These are phyloP conservation scores for Alternaria angustiovoidea DNA, from an alignment of 2,329 filamentous ascomycete genomes.

Conservation along the genomic window DNA sequence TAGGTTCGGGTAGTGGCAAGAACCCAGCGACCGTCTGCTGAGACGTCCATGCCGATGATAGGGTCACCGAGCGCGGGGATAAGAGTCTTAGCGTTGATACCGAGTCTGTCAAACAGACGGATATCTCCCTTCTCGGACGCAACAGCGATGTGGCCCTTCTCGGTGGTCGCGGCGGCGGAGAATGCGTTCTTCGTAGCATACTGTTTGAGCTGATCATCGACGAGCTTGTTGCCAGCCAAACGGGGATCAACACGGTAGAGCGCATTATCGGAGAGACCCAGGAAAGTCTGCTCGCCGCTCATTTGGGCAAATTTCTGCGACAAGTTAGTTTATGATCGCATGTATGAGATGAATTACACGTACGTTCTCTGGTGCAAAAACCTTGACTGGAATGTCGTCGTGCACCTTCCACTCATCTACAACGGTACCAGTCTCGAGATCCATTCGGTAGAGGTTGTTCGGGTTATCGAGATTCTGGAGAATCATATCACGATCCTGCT, in stretches of 20 bases:
- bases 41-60: slow-evolving; percentile 93
- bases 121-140: slow-evolving; percentile 98
- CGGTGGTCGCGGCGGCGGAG: slow-evolving; percentile 90
- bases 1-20: slow-evolving; percentile 94
- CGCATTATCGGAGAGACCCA: slow-evolving; percentile 91
- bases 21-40: slow-evolving; percentile 94
- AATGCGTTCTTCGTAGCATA: slow-evolving; percentile 98
- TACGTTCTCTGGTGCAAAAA: slow-evolving; percentile 88
- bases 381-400: slow-evolving; percentile 91
- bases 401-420: slow-evolving; percentile 99
- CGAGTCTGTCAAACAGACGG: slow-evolving; percentile 92
- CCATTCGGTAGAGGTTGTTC: slow-evolving; percentile 95
- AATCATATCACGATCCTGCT: slow-evolving; percentile 88
- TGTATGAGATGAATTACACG: slow-evolving; percentile 30
- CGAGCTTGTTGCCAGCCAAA: slow-evolving; percentile 87
- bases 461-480: slow-evolving; percentile 83
- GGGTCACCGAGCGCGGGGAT: slow-evolving; percentile 94
- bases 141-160: slow-evolving; percentile 95
- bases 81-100: slow-evolving; percentile 96
- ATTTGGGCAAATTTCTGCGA: slow-evolving; percentile 91
- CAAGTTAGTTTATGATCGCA: slow-evolving; percentile 32
- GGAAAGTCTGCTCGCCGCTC: slow-evolving; percentile 92
- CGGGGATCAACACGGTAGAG: slow-evolving; percentile 94
- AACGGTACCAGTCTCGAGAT: slow-evolving; percentile 96
- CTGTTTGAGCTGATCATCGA: slow-evolving; percentile 92